Percentiles rank a stretch among this genome's conserved stretches.
Evolutionary conservation across 2,329 filamentous ascomycete genomes (phyloP).

Genomic region (Aspergillus sp.): DNA sequence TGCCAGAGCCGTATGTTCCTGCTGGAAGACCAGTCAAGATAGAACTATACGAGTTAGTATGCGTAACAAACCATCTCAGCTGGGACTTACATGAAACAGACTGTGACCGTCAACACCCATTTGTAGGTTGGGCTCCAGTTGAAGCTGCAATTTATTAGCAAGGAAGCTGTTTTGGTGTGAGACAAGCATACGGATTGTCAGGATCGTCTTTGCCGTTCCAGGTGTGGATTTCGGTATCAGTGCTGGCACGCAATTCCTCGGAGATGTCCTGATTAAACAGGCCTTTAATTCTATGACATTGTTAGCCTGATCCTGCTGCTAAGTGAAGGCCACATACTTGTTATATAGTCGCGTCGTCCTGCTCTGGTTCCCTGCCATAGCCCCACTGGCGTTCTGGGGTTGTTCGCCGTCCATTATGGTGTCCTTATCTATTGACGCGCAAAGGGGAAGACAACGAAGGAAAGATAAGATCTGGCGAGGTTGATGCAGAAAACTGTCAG

Average conservation of each 20-base stretch:
- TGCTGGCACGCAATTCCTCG: constrained; percentile 14
- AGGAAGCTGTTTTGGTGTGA: too few species aligned
- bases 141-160: constrained; percentile 28
- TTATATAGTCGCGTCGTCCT: too few species aligned
- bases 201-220: constrained; percentile 31
- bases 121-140: constrained; percentile 44
- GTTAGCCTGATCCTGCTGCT: not conserved
- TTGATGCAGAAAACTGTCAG: too few species aligned
- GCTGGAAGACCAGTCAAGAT: constrained; percentile 44
- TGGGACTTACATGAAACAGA: constrained; percentile 41
- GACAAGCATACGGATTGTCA: constrained; percentile 27
- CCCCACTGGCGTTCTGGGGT: too few species aligned
- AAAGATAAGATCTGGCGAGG: too few species aligned
- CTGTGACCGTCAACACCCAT: constrained; percentile 43
- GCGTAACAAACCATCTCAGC: fast-evolving
- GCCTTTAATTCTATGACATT: not conserved
- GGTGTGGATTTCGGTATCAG: constrained; percentile 29
- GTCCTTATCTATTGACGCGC: too few species aligned
- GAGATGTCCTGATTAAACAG: not conserved
- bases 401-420: too few species aligned
- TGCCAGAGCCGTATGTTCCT: constrained; percentile 40
- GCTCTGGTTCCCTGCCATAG: too few species aligned
- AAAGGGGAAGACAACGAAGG: too few species aligned
- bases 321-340: too few species aligned
- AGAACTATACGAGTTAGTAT: constrained; percentile 25